Evolutionary conservation across 768 basidiomycete species (phyloP).

Genomic region (Phlegmacium glaucopus): DNA sequence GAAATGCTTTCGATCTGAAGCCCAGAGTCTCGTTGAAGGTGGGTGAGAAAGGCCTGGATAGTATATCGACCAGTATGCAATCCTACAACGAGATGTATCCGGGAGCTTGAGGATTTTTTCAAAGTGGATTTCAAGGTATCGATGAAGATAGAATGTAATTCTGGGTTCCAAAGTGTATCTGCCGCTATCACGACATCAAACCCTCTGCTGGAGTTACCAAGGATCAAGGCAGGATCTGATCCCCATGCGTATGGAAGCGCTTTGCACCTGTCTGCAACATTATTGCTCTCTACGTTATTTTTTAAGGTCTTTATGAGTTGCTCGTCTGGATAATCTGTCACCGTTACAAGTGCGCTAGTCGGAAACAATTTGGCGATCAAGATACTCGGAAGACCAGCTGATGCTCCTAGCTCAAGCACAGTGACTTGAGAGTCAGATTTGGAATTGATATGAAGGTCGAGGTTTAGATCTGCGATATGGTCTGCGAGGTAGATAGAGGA

Average conservation of each 20-base stretch:
- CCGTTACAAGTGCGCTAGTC: slow-evolving; percentile 37
- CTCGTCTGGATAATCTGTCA: slow-evolving; percentile 73
- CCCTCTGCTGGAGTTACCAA: slow-evolving; percentile 19
- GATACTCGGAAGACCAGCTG: slow-evolving; percentile 72
- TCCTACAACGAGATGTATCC: slow-evolving; percentile 67
- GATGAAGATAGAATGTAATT: slow-evolving; percentile 52
- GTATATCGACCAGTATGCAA: slow-evolving; percentile 77
- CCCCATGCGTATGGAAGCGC: slow-evolving; percentile 68
- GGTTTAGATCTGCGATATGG: slow-evolving; percentile 47
- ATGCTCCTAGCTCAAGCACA: slow-evolving; percentile 74
- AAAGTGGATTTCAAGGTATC: slow-evolving; percentile 49
- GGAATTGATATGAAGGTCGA: slow-evolving; percentile 26
- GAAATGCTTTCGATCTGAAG: slow-evolving; percentile 41
- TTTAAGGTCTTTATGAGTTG: slow-evolving; percentile 53
- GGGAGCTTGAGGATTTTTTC: slow-evolving; percentile 37
- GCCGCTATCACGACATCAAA: slow-evolving; percentile 72
- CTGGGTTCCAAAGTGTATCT: slow-evolving; percentile 77
- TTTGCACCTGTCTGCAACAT: slow-evolving; percentile 42
- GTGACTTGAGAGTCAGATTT: slow-evolving; percentile 16
- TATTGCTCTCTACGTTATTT: slow-evolving; percentile 54
- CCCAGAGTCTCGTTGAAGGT: slow-evolving; percentile 31
- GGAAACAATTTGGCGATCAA: slow-evolving; percentile 50
- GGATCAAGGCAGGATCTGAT: slow-evolving; percentile 35
- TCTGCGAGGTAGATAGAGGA: slow-evolving; percentile 67
- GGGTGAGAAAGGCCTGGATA: slow-evolving; percentile 53